These are phyloP conservation scores for Candida caryicola DNA, from an alignment of 805 yeast genomes.

Conservation along the genomic window DNA sequence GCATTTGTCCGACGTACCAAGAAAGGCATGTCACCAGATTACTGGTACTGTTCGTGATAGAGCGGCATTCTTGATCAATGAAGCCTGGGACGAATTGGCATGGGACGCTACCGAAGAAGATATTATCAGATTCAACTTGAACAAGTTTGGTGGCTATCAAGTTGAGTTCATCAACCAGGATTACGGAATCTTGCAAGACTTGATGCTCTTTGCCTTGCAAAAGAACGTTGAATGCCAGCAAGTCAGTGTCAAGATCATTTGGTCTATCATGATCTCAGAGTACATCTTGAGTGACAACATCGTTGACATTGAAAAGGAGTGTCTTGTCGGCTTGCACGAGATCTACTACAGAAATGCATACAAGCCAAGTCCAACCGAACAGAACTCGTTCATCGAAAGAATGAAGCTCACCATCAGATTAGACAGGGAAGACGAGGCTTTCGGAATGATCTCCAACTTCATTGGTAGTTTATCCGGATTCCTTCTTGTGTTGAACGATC, in stretches of 20 bases:
- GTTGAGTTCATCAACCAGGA: conserved; percentile 56
- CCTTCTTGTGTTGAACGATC: conserved; percentile 61
- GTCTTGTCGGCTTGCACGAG: conserved; percentile 61
- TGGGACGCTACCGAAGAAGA: conserved; percentile 58
- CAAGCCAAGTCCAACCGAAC: conserved; percentile 55
- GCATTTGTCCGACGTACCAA: conserved; percentile 68
- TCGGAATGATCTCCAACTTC: conserved; percentile 45
- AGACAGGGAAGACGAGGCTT: conserved; percentile 66
- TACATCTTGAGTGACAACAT: conserved; percentile 56
- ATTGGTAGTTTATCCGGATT: conserved; percentile 58
- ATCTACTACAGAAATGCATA: conserved; percentile 57
- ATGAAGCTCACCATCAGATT: conserved; percentile 49
- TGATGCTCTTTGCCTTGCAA: conserved; percentile 68
- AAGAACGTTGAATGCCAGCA: conserved; percentile 57
- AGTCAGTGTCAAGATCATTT: conserved; percentile 62
- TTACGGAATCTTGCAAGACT: conserved; percentile 58
- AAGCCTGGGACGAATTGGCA: conserved; percentile 75
- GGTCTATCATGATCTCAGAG: conserved; percentile 72
- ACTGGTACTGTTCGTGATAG: conserved; percentile 62
- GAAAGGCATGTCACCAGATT: conserved; percentile 63
- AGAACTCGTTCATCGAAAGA: conserved; percentile 48
- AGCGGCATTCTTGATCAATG: conserved; percentile 52
- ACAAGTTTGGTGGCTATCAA: conserved; percentile 68
- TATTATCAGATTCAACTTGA: conserved; percentile 54
- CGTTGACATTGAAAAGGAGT: conserved; percentile 59